A percentile compares a stretch with the other conserved stretches of the same genome.
These are phyloP conservation scores for Dentiscutata heterogama DNA, from an alignment of 371 early-diverging fungal genomes.

Conservation along the genomic window DNA sequence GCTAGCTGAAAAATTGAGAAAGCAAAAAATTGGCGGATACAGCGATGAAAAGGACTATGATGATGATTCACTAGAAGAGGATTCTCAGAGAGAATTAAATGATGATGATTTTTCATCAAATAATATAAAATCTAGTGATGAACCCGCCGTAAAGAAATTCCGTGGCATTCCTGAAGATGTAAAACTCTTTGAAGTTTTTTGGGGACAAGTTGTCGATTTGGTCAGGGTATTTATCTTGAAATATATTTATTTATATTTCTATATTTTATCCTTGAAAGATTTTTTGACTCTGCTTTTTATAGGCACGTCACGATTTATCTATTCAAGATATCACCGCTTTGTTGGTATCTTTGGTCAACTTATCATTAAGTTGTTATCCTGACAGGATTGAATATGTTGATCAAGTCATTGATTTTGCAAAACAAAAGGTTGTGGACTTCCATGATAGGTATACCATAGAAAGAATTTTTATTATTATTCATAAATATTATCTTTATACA, in stretches of 20 bases:
- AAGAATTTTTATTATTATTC: neutral
- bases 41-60: slow-evolving; percentile 51
- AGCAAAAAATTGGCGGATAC: slow-evolving; percentile 48
- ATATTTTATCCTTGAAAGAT: neutral
- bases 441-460: slow-evolving; percentile 48
- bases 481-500: neutral
- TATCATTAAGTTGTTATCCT: slow-evolving; percentile 95
- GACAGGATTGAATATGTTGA: slow-evolving; percentile 87
- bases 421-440: slow-evolving; percentile 68
- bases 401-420: slow-evolving; percentile 87
- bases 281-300: slow-evolving; percentile 16
- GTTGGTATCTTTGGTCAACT: slow-evolving; percentile 83
- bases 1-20: slow-evolving; percentile 43
- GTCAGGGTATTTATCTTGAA: slow-evolving; percentile 70
- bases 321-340: slow-evolving; percentile 91
- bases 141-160: slow-evolving; percentile 50
- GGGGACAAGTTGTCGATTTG: slow-evolving; percentile 91
- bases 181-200: slow-evolving; percentile 93
- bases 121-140: slow-evolving; percentile 42
- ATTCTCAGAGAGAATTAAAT: slow-evolving; percentile 40
- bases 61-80: slow-evolving; percentile 45
- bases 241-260: neutral
- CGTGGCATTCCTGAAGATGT: slow-evolving; percentile 88
- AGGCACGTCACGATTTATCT: slow-evolving; percentile 91
- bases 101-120: slow-evolving; percentile 46